These are phyloP conservation scores for Alternaria gansuensis DNA, from an alignment of 2,329 filamentous ascomycete species.

Conservation along the genomic window DNA sequence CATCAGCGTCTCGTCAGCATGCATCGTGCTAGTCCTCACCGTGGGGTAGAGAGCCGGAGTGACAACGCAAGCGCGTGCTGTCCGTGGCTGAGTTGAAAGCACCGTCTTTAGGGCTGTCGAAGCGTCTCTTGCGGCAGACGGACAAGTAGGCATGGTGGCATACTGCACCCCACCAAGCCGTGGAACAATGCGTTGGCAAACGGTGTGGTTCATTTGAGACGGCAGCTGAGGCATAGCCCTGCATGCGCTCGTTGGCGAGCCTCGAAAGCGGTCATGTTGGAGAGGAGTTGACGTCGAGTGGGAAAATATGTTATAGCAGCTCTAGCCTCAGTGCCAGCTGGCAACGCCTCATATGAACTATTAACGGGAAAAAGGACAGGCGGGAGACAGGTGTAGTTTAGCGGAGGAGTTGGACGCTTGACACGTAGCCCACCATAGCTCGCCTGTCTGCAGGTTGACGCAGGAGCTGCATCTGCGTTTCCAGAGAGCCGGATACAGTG, in stretches of 20 bases:
- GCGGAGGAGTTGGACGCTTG: constrained; percentile 47
- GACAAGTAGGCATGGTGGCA: constrained; percentile 22
- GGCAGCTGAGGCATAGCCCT: constrained; percentile 36
- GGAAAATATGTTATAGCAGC: constrained; percentile 32
- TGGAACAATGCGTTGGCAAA: constrained; percentile 39
- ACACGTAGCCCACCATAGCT: constrained; percentile 50
- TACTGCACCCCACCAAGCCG: constrained; percentile 28
- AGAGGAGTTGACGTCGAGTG: constrained; percentile 31
- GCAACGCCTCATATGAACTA: constrained; percentile 46
- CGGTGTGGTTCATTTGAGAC: constrained; percentile 31
- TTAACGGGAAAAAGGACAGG: constrained; percentile 41
- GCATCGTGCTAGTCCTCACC: constrained; percentile 29
- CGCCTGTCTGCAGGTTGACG: constrained; percentile 53
- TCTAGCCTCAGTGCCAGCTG: constrained; percentile 50
- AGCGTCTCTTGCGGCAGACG: constrained; percentile 19
- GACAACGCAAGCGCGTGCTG: constrained; percentile 31
- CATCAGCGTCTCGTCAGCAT: constrained; percentile 30
- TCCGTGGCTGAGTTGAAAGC: constrained; percentile 34
- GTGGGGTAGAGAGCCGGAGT: constrained; percentile 30
- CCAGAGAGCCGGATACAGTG: constrained; percentile 46
- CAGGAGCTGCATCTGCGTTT: constrained; percentile 52
- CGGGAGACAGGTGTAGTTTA: constrained; percentile 45
- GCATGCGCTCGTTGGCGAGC: constrained; percentile 30
- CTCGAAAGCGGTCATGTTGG: constrained; percentile 27
- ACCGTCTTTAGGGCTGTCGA: constrained; percentile 23